phyloP scores from a whole-genome alignment of 208 protist species.

The Spongospora subterranea region DNA sequence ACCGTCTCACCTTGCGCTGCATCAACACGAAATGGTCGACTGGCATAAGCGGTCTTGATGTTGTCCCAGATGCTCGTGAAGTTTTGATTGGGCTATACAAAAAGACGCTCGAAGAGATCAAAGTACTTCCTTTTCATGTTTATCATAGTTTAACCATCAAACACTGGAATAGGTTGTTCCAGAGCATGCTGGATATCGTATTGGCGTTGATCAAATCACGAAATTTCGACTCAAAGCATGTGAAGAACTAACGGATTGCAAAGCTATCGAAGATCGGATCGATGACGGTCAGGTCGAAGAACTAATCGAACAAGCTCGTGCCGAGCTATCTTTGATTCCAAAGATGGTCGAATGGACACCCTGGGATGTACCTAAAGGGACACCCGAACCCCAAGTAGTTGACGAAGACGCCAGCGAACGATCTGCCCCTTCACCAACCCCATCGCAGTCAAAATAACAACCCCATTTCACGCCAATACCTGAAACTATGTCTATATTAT shows the following conservation, averaged over 20 bases:
- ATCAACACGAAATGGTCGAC: slow-evolving; percentile 7
- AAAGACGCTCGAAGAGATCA: slow-evolving; percentile 23
- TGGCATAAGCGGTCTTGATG: neutral
- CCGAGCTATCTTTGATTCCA: slow-evolving; percentile 21
- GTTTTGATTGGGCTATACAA: slow-evolving; percentile 18
- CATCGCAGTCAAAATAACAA: too few relatives aligned
- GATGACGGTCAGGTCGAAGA: slow-evolving; percentile 51
- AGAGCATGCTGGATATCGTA: slow-evolving; percentile 4
- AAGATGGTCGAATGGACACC: slow-evolving; percentile 20
- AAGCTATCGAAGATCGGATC: neutral
- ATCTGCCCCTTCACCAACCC: too few relatives aligned
- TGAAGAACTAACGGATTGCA: neutral
- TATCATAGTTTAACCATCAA: neutral
- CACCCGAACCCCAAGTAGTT: neutral
- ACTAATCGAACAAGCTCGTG: slow-evolving; percentile 27
- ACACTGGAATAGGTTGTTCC: slow-evolving; percentile 13
- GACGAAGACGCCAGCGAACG: neutral
- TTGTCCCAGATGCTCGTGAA: slow-evolving; percentile 18
- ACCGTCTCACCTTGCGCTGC: too few relatives aligned
- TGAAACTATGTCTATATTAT: neutral
- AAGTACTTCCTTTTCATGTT: neutral
- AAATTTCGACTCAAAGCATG: neutral
- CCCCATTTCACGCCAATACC: neutral
- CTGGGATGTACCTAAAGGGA: slow-evolving; percentile 8
- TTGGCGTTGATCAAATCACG: slow-evolving; percentile 1